Conservation (phyloP, 2,329 filamentous ascomycete species). For the Tolypocladium ovalisporum region DNA sequence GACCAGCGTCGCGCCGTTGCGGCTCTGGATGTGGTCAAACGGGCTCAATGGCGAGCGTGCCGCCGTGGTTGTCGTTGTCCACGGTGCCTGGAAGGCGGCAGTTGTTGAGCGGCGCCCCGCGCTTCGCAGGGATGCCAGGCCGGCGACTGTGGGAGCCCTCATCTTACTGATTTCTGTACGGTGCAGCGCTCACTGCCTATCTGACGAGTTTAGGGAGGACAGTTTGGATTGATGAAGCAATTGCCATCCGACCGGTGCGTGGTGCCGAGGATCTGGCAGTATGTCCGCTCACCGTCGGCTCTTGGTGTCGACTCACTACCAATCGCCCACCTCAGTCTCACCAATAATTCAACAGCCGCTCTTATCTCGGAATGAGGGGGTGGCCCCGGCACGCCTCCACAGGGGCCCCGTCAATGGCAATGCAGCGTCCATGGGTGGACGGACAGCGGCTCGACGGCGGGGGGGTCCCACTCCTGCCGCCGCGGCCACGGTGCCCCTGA, state of each 20-base stretch:
- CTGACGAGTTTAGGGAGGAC: neutral
- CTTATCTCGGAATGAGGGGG: neutral
- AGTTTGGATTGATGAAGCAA: too few relatives aligned
- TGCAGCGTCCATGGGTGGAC: neutral
- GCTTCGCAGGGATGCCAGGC: constrained; percentile 3
- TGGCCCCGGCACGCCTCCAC: neutral
- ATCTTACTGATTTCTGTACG: neutral
- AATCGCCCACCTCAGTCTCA: too few relatives aligned
- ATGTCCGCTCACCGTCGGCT: neutral
- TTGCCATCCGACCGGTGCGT: neutral
- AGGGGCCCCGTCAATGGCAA: neutral
- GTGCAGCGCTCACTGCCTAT: neutral
- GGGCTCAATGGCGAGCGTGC: neutral
- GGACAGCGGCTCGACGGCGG: neutral
- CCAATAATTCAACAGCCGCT: neutral
- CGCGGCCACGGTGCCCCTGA: neutral
- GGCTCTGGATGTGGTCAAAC: neutral
- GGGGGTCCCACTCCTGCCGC: neutral
- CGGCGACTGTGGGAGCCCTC: neutral
- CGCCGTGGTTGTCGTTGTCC: constrained; percentile 1
- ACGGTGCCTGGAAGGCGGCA: constrained; percentile 1
- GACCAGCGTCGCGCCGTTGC: constrained; percentile 6
- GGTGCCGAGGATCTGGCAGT: neutral
- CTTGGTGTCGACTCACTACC: neutral
- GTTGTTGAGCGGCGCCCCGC: constrained; percentile 1